Evolutionary conservation across 345 rosid genomes (phyloP).

Genomic region (Corchorus olitorius): DNA sequence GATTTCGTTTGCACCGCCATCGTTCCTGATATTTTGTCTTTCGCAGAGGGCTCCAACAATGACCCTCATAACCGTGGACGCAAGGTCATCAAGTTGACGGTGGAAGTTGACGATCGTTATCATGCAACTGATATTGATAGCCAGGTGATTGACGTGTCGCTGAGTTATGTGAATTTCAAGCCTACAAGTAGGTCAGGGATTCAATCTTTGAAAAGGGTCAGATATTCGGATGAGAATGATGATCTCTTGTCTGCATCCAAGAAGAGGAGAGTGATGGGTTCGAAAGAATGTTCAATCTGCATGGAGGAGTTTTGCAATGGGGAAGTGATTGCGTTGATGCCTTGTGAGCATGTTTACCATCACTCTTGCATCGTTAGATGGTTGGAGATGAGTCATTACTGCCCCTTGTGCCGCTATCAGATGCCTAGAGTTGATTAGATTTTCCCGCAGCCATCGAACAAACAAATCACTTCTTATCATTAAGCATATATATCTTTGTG

Average conservation of each 20-base stretch:
- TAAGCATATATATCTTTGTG: too few species aligned
- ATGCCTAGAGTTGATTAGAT: neutral
- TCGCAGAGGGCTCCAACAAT: neutral
- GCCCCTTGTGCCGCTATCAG: constrained; percentile 1
- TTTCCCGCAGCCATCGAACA: neutral
- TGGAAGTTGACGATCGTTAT: neutral
- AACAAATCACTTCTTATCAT: neutral
- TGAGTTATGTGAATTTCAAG: neutral
- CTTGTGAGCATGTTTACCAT: neutral
- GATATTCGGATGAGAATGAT: neutral
- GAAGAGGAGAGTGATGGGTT: neutral
- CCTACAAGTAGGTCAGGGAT: neutral
- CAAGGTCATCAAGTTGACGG: neutral
- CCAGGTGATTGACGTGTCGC: neutral
- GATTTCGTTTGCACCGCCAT: neutral
- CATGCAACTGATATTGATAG: neutral
- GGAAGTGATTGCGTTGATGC: neutral
- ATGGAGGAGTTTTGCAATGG: neutral
- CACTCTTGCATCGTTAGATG: neutral
- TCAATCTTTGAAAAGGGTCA: neutral
- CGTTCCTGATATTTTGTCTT: neutral
- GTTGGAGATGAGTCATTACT: neutral
- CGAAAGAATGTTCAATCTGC: neutral
- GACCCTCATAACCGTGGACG: neutral
- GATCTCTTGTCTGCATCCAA: neutral